Base-by-base conservation (phyloP, 1,284 basidiomycete genomes). In the Trametes pubescens region DNA sequence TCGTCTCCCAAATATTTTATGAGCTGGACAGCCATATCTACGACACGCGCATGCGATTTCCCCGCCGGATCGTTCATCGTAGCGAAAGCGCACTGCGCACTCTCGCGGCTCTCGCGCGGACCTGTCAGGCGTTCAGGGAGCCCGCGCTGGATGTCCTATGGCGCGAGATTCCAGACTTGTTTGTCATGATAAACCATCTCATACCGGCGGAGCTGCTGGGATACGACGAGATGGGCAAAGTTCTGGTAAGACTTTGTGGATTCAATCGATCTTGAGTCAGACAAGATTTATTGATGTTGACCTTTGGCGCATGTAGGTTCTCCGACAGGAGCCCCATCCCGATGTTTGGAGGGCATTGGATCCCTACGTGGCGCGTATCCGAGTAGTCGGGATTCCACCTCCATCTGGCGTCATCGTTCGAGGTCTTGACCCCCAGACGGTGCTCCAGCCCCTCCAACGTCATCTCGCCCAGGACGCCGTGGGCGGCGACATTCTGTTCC, bases 111-210 rank as follows among this genome's bases (percentile, higher is more conserved):
- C 77, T 91, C 64, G 84, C 90, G 51, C 80, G 90, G 57, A 90
- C 90, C 51, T 91, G 90, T 75, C 84, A 81, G 64, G 83, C 84
- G 29, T 78, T 91, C 71, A 84, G 81, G 64, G 88, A 88, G 64
- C 87, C 88, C 18, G 85, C 87, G 13, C 73, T 91, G 62, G 79
- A 87, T 72, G 76, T 86, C 52, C 78, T 92, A 29, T 92, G 90
- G 90, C 84, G 81, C 73, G 90, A 91, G n/a, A 51, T 51, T n/a
- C 49, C 49, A 16, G 49, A 51, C 32, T 14, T 51, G 4, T 51
- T n/a, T n/a, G n/a, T 51, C 32, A 32, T 51, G 49, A 22, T 51
- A 14, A 51, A 51, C 2, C 49, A 51, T 34, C 49, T 51, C 18
- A 35, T 51, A 16, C 49, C 49, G 18, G 32, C 7, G 6, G 49